Evolutionary conservation across 164 flowering plant genomes (phyloP).

Genomic region (Vitis cinerea): DNA sequence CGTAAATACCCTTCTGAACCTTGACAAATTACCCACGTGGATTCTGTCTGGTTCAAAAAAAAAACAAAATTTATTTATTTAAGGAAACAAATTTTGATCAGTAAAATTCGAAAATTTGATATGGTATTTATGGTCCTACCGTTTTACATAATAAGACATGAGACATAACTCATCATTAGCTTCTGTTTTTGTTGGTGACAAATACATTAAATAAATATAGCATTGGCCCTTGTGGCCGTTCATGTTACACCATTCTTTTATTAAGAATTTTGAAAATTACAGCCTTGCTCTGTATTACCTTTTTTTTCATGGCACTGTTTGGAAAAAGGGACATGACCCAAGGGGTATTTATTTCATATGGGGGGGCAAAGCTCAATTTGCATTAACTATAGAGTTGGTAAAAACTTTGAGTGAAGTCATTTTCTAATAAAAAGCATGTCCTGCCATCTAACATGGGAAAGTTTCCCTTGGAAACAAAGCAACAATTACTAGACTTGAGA

Average conservation of each 20-base stretch:
- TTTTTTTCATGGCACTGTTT: neutral
- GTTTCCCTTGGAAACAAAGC: constrained; percentile 31
- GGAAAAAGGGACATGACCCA: neutral
- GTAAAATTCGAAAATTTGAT: too few species aligned
- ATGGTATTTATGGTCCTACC: too few species aligned
- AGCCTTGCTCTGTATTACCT: neutral
- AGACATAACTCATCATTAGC: too few species aligned
- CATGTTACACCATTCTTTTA: too few species aligned
- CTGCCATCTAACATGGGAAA: constrained; percentile 15
- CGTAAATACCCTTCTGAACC: constrained; percentile 14
- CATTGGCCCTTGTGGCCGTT: too few species aligned
- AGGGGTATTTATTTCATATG: too few species aligned
- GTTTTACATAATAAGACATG: too few species aligned
- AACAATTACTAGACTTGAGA: constrained; percentile 14
- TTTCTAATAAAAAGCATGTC: constrained; percentile 12
- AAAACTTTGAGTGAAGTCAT: constrained; percentile 15
- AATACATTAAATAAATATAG: too few species aligned
- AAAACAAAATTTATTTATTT: neutral
- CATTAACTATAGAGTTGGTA: neutral
- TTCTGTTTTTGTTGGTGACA: too few species aligned
- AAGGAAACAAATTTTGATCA: neutral
- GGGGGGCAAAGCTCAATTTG: neutral
- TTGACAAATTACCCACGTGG: constrained; percentile 18
- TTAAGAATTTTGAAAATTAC: too few species aligned
- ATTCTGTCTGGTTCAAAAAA: constrained; percentile 3